A percentile compares a stretch with the other conserved stretches of the same genome.
Conservation (phyloP, 345 rosid genomes). For the Raphanus sativus region DNA sequence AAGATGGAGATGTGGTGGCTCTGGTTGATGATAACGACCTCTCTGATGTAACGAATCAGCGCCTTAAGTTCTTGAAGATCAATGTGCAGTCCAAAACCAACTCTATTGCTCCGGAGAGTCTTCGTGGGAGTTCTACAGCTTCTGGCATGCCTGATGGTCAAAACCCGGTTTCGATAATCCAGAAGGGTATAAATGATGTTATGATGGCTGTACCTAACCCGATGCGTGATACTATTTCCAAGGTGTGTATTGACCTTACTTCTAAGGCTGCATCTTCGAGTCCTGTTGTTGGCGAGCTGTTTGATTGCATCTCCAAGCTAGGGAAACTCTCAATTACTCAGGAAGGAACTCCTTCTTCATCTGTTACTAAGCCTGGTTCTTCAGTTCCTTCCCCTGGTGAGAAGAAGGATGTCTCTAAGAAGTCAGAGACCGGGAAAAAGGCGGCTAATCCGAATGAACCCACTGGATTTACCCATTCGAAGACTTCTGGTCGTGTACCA, state of each 20-base stretch:
- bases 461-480: slow-evolving; percentile 11
- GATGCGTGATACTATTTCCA: slow-evolving; percentile 48
- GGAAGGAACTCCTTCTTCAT: background rate
- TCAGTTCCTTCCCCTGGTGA: slow-evolving; percentile 30
- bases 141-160: slow-evolving; percentile 45
- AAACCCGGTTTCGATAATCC: slow-evolving; percentile 45
- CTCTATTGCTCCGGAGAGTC: slow-evolving; percentile 43
- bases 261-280: slow-evolving; percentile 54
- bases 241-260: slow-evolving; percentile 57
- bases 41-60: slow-evolving; percentile 63
- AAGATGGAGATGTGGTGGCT: slow-evolving; percentile 83
- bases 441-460: slow-evolving; percentile 16
- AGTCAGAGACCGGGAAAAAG: slow-evolving; percentile 19
- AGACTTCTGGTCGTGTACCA: slow-evolving; percentile 17
- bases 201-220: slow-evolving; percentile 68
- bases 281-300: slow-evolving; percentile 38
- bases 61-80: slow-evolving; percentile 70
- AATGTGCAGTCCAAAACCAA: slow-evolving; percentile 47
- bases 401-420: slow-evolving; percentile 31
- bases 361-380: slow-evolving; percentile 24
- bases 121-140: slow-evolving; percentile 57
- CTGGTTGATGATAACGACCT: slow-evolving; percentile 82
- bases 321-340: slow-evolving; percentile 15
- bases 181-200: slow-evolving; percentile 49
- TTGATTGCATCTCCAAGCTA: slow-evolving; percentile 42